Conservation (phyloP, 257 asterid species). For the Petrea volubilis region DNA sequence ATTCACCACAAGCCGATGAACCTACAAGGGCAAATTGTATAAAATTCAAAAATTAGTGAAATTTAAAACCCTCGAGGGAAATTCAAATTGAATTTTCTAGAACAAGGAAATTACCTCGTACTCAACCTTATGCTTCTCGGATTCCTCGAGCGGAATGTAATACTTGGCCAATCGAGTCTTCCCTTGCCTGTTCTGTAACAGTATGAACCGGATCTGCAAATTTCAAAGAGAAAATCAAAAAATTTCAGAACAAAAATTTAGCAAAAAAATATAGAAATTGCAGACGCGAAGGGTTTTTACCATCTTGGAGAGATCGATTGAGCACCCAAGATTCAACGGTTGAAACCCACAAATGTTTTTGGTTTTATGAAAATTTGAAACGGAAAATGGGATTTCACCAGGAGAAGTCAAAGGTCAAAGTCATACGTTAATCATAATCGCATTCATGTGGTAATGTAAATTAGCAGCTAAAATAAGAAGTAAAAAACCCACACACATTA, state of each 20-base stretch:
- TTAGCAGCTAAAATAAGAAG: background rate
- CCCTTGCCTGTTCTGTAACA: conserved; percentile 96
- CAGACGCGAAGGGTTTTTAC: background rate
- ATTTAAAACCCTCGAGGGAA: background rate
- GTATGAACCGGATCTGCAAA: conserved; percentile 90
- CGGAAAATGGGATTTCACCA: background rate
- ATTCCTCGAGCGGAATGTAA: conserved; percentile 97
- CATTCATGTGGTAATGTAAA: background rate
- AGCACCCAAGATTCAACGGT: background rate
- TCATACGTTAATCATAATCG: background rate
- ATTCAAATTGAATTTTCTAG: background rate
- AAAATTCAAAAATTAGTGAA: background rate
- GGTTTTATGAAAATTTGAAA: background rate
- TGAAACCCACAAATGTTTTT: background rate
- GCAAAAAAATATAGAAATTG: background rate
- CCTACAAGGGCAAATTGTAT: conserved; percentile 35
- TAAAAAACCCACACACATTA: too few relatives aligned
- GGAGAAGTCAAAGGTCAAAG: conserved; percentile 21
- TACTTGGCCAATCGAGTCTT: conserved; percentile 95
- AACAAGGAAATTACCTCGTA: conserved; percentile 64
- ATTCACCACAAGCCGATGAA: conserved; percentile 75
- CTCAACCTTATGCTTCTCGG: conserved; percentile 98
- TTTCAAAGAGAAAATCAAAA: conserved; percentile 1
- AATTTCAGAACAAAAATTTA: background rate
- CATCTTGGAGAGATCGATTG: conserved; percentile 14